A percentile compares a stretch with the other conserved stretches of the same genome.
These are phyloP conservation scores for Haplosporangium gracile DNA, from an alignment of 192 early-diverging fungal genomes.

Conservation along the genomic window DNA sequence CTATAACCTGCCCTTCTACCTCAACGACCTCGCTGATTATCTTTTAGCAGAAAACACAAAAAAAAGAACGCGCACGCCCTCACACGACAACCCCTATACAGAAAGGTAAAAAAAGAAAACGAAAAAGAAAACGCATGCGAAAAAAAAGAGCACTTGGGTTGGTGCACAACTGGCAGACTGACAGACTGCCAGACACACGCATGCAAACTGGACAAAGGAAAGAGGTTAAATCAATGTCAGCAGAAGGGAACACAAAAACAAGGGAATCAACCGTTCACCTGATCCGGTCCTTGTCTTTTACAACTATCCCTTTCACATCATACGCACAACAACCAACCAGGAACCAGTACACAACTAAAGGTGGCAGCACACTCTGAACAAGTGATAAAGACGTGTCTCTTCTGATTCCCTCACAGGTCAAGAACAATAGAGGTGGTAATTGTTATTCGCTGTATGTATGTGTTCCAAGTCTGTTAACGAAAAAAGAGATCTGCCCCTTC, in stretches of 20 bases:
- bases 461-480: neutral
- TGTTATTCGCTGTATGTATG: neutral
- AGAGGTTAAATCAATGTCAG: neutral
- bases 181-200: neutral
- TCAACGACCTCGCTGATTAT: neutral
- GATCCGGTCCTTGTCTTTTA: neutral
- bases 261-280: neutral
- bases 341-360: neutral
- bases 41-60: neutral
- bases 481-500: neutral
- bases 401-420: too few relatives aligned
- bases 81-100: constrained; percentile 8
- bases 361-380: neutral
- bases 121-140: neutral
- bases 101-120: constrained; percentile 2
- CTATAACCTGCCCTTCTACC: neutral
- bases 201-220: too few relatives aligned
- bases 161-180: neutral
- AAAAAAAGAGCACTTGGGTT: constrained; percentile 9
- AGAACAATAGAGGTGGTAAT: neutral
- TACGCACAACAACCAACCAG: neutral
- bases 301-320: neutral
- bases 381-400: too few relatives aligned
- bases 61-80: constrained; percentile 8
- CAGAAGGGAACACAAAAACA: neutral